Evolutionary conservation across 1,139 yeast genomes (phyloP).

Genomic region (Blastobotrys capitulatus): DNA sequence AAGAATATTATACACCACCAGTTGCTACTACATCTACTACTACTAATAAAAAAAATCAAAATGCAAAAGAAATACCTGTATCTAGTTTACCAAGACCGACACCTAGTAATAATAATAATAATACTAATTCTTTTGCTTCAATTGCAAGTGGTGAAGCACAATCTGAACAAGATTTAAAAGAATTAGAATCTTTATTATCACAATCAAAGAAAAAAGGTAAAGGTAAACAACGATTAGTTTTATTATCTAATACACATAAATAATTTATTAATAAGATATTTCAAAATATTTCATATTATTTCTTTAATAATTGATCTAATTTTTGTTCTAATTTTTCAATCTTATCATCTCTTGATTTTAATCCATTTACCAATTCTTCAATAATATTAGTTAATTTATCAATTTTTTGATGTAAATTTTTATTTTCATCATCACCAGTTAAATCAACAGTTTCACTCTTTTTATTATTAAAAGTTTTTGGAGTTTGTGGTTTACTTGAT

Average conservation of each 20-base stretch:
- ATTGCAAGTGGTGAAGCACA: conserved; percentile 17
- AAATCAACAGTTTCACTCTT: conserved; percentile 2
- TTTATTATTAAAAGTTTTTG: not conserved
- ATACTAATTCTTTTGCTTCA: conserved; percentile 15
- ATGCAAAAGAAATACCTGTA: not conserved
- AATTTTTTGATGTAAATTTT: conserved; percentile 17
- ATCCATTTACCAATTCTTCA: conserved; percentile 19
- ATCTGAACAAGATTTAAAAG: conserved; percentile 16
- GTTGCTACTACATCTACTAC: not conserved
- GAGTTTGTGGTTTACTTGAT: conserved; percentile 5
- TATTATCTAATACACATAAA: conserved; percentile 15
- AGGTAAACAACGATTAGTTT: conserved; percentile 39
- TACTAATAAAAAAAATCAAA: not conserved
- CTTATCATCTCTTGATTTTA: conserved; percentile 20
- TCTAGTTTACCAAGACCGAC: not conserved
- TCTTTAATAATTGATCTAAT: conserved; percentile 13
- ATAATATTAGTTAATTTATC: conserved; percentile 21
- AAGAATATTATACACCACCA: conserved; percentile 14
- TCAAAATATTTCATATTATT: not conserved
- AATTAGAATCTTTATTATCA: conserved; percentile 17
- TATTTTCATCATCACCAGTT: conserved; percentile 5
- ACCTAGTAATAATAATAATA: not conserved
- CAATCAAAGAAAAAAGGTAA: conserved; percentile 32
- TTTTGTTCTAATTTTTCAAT: conserved; percentile 22
- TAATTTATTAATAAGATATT: not conserved